Evolutionary conservation across 305 asterid genomes (phyloP).

Genomic region (Withania somnifera): DNA sequence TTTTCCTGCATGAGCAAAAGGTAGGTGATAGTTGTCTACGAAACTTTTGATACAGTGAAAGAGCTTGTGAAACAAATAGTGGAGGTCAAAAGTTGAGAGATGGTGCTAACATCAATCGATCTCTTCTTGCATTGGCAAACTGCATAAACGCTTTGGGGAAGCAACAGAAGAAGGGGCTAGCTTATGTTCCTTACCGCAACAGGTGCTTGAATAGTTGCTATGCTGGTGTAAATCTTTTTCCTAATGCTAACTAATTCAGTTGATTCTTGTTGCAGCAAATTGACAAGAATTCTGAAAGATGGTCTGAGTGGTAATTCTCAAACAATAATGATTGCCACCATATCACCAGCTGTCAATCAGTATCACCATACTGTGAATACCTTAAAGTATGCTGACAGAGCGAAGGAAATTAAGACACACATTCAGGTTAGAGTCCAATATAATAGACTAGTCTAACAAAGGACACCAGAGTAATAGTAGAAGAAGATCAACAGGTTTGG

Average conservation of each 20-base stretch:
- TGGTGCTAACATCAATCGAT: constrained; percentile 89
- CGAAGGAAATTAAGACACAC: constrained; percentile 92
- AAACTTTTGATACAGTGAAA: constrained; percentile 53
- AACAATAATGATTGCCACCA: constrained; percentile 87
- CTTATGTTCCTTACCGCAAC: constrained; percentile 95
- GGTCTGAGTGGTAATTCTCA: constrained; percentile 96
- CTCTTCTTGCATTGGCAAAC: constrained; percentile 95
- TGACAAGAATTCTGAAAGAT: constrained; percentile 95
- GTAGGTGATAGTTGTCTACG: neutral
- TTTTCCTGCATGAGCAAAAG: constrained; percentile 7
- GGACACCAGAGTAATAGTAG: neutral
- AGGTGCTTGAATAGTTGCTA: constrained; percentile 37
- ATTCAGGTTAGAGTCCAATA: constrained; percentile 53
- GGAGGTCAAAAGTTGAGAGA: constrained; percentile 94
- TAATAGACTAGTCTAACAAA: neutral
- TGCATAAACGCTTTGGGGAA: constrained; percentile 96
- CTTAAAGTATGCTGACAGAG: constrained; percentile 87
- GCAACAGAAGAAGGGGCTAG: constrained; percentile 89
- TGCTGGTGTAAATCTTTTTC: constrained; percentile 7
- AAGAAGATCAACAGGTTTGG: neutral
- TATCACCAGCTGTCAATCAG: constrained; percentile 83
- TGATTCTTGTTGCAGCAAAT: constrained; percentile 49
- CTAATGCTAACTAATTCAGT: constrained; percentile 16
- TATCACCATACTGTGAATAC: constrained; percentile 94
- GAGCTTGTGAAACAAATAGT: constrained; percentile 90